Conservation (phyloP, 1,284 basidiomycete species). For the Cryptococcus sp. region DNA sequence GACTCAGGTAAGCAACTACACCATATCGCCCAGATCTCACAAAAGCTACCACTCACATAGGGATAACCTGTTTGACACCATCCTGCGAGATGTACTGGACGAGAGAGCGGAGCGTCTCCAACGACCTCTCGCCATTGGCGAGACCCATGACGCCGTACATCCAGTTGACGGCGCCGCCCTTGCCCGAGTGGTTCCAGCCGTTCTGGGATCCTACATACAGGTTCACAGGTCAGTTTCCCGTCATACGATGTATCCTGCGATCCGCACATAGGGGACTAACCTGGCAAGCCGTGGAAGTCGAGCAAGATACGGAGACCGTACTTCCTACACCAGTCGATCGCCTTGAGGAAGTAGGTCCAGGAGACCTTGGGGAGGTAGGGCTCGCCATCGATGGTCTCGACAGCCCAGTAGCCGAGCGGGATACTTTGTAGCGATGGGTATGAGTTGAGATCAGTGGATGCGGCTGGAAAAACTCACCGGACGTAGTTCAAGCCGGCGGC, state of each 20-base stretch:
- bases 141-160: slow-evolving; percentile 69
- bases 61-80: slow-evolving; percentile 73
- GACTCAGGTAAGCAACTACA: slow-evolving; percentile 1
- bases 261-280: slow-evolving; percentile 39
- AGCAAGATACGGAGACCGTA: slow-evolving; percentile 85
- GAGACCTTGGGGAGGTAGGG: slow-evolving; percentile 70
- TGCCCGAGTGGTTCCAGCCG: slow-evolving; percentile 59
- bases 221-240: neutral
- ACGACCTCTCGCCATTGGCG: slow-evolving; percentile 79
- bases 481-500: slow-evolving; percentile 68
- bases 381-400: slow-evolving; percentile 70
- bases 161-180: slow-evolving; percentile 55
- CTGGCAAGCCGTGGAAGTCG: slow-evolving; percentile 76
- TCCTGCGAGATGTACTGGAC: slow-evolving; percentile 88
- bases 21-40: neutral
- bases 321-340: slow-evolving; percentile 78
- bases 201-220: slow-evolving; percentile 52
- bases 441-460: neutral
- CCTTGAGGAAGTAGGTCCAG: slow-evolving; percentile 73
- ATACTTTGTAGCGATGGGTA: slow-evolving; percentile 67
- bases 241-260: neutral
- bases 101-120: slow-evolving; percentile 81
- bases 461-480: slow-evolving; percentile 19
- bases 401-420: slow-evolving; percentile 82
- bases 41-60: slow-evolving; percentile 56